These are phyloP conservation scores for Fusarium brevicatenulatum DNA, from an alignment of 2,329 filamentous ascomycete species.

Conservation along the genomic window DNA sequence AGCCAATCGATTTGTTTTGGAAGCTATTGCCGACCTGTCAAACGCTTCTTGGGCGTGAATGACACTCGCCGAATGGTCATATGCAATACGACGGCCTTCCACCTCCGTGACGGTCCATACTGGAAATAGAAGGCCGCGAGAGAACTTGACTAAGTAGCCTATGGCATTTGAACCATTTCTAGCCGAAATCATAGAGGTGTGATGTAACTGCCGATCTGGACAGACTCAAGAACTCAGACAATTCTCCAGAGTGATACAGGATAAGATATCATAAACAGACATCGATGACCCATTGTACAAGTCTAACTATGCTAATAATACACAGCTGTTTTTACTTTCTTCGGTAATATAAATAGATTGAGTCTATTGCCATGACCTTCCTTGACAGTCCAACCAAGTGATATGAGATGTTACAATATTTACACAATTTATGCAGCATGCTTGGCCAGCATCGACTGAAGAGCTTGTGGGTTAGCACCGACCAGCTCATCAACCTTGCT, in stretches of 20 bases:
- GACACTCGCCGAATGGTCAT: slow-evolving; percentile 21
- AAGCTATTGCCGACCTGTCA: neutral
- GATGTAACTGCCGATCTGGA: neutral
- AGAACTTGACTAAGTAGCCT: slow-evolving; percentile 6
- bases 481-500: slow-evolving; percentile 78
- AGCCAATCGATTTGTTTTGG: slow-evolving; percentile 3
- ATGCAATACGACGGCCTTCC: slow-evolving; percentile 12
- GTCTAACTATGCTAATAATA: slow-evolving; percentile 20
- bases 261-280: neutral
- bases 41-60: slow-evolving; percentile 18
- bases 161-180: neutral
- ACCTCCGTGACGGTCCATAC: slow-evolving; percentile 5
- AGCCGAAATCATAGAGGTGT: neutral
- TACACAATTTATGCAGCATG: slow-evolving; percentile 10
- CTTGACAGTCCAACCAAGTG: too few relatives aligned
- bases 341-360: neutral
- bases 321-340: neutral
- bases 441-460: slow-evolving; percentile 33
- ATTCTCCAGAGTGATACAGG: neutral
- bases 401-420: neutral
- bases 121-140: slow-evolving; percentile 26
- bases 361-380: neutral
- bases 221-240: neutral
- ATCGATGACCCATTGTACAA: neutral
- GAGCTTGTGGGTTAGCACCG: slow-evolving; percentile 75